A percentile compares a stretch with the other conserved stretches of the same genome.
Conservation (phyloP, 1,139 yeast species). For the Fermentozyma sake region DNA sequence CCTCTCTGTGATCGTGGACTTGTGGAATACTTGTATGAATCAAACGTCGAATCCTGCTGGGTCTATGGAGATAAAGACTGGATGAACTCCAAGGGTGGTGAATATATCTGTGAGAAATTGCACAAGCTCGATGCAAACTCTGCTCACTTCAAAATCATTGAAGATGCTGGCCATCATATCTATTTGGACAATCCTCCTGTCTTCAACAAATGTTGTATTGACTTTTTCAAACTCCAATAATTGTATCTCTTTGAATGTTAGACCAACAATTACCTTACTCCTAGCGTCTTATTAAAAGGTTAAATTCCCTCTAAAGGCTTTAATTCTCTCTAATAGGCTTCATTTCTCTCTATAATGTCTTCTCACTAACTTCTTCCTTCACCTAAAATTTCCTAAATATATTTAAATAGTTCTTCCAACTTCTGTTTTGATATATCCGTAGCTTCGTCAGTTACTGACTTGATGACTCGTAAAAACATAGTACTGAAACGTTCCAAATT, state of each 20-base stretch:
- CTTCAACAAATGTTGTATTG: slow-evolving; percentile 26
- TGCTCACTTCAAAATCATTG: slow-evolving; percentile 20
- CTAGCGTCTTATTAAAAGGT: too few species aligned
- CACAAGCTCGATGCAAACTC: slow-evolving; percentile 13
- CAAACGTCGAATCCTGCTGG: slow-evolving; percentile 29
- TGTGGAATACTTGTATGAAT: slow-evolving; percentile 22
- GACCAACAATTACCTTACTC: too few species aligned
- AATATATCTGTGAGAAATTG: slow-evolving; percentile 26
- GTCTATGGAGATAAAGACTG: slow-evolving; percentile 43
- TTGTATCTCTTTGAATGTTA: too few species aligned
- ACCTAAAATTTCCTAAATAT: slow-evolving; percentile 1
- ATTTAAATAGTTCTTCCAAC: slow-evolving; percentile 4
- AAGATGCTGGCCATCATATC: slow-evolving; percentile 41
- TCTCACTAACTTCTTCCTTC: slow-evolving; percentile 1
- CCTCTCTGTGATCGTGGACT: slow-evolving; percentile 43
- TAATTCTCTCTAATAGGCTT: too few species aligned
- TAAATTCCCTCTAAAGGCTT: too few species aligned
- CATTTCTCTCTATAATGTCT: too few species aligned
- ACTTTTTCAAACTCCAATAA: slow-evolving; percentile 18
- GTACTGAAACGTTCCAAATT: slow-evolving; percentile 5
- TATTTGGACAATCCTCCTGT: slow-evolving; percentile 35
- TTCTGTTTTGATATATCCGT: background rate
- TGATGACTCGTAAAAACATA: slow-evolving; percentile 3
- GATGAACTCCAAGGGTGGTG: slow-evolving; percentile 43
- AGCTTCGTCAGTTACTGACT: too few species aligned